phyloP scores from a whole-genome alignment of 176 grass and related monocot genomes.

The Eremochloa ophiuroides region DNA sequence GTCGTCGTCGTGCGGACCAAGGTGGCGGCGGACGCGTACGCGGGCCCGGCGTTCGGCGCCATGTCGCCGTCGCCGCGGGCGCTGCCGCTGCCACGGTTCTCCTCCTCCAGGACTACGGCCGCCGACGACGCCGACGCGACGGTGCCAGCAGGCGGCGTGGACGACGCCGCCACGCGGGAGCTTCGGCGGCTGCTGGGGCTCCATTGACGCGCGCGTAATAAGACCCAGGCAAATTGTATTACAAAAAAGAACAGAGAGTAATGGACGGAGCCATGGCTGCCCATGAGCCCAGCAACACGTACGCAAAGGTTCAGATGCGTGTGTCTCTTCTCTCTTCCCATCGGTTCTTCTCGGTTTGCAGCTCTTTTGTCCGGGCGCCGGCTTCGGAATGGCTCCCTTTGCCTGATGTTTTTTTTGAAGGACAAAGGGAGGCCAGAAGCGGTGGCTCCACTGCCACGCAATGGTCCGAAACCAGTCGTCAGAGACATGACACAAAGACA shows the following conservation, averaged over 20 bases:
- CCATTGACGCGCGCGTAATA: conserved; percentile 23
- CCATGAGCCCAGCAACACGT: conserved; percentile 6
- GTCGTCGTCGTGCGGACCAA: conserved; percentile 17
- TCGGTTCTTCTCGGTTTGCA: neutral
- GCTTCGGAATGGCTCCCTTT: neutral
- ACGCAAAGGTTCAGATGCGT: conserved; percentile 8
- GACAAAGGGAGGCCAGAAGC: too few relatives aligned
- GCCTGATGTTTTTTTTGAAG: neutral
- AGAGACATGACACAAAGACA: too few relatives aligned
- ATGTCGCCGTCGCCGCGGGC: conserved; percentile 54
- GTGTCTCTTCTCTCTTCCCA: conserved; percentile 4
- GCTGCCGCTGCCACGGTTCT: conserved; percentile 54
- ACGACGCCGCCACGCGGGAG: conserved; percentile 44
- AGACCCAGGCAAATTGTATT: neutral
- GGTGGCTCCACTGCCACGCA: too few relatives aligned
- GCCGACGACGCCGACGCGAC: neutral
- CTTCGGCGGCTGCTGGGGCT: conserved; percentile 60
- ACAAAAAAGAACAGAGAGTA: neutral
- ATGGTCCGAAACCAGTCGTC: too few relatives aligned
- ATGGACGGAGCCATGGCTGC: neutral
- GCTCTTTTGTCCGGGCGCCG: neutral
- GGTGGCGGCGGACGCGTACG: conserved; percentile 29
- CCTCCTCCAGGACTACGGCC: neutral
- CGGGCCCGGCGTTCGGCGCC: conserved; percentile 33
- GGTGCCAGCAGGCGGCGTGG: conserved; percentile 19